phyloP scores from a whole-genome alignment of 2,329 filamentous ascomycete genomes.

The Botrytis tulipae region DNA sequence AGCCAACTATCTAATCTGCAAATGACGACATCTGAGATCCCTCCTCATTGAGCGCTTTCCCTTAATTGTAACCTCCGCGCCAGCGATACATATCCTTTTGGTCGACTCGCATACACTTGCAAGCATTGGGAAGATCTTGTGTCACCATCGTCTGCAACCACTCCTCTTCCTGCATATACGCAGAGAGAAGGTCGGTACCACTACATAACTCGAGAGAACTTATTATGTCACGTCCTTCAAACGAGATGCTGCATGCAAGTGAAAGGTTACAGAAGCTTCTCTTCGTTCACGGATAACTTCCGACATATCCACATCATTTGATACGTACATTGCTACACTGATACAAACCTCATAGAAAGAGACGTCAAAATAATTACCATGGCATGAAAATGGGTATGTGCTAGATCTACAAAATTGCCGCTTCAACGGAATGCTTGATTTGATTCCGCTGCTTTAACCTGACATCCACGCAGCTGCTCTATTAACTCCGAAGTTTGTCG shows the following conservation, averaged over 20 bases:
- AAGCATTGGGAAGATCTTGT: constrained; percentile 19
- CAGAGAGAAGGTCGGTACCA: neutral
- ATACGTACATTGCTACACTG: neutral
- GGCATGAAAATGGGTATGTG: neutral
- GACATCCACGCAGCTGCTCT: constrained; percentile 87
- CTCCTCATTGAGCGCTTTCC: neutral
- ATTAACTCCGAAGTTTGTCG: constrained; percentile 80
- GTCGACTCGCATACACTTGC: constrained; percentile 11
- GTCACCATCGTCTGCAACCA: constrained; percentile 2
- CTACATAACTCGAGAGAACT: constrained; percentile 1
- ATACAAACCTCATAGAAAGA: neutral
- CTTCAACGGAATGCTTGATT: neutral
- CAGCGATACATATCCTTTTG: neutral
- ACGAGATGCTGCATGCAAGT: constrained; percentile 9
- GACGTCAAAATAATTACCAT: neutral
- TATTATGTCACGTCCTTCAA: constrained; percentile 10
- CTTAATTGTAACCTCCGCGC: neutral
- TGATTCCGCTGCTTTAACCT: constrained; percentile 48
- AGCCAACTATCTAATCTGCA: neutral
- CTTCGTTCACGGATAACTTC: constrained; percentile 13
- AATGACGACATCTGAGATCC: neutral
- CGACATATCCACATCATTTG: constrained; percentile 13
- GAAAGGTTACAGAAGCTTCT: neutral
- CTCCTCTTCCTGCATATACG: constrained; percentile 1
- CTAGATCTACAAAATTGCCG: neutral